phyloP scores from a whole-genome alignment of 495 filamentous ascomycete species.

The Penicillium egyptiacum region DNA sequence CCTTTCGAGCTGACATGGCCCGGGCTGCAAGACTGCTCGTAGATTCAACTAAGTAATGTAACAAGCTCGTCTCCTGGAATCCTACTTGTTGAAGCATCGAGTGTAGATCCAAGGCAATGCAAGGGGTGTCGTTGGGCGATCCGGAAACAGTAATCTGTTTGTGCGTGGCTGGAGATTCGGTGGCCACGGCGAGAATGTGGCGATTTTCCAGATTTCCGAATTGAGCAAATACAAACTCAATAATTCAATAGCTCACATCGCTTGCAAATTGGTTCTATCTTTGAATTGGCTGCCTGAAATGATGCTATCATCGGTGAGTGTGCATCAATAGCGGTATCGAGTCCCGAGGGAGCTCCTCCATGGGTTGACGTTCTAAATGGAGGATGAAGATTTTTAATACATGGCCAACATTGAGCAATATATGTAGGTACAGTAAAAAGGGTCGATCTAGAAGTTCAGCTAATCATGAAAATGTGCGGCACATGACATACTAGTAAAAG shows the following conservation, averaged over 20 bases:
- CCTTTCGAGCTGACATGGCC: constrained; percentile 3
- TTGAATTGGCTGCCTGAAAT: not conserved
- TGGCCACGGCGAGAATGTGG: constrained; percentile 17
- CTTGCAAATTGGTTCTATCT: not conserved
- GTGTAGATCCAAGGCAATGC: not conserved
- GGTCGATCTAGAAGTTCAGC: too few species aligned
- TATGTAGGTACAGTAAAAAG: too few species aligned
- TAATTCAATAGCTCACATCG: not conserved
- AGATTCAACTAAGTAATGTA: not conserved
- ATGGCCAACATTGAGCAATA: too few species aligned
- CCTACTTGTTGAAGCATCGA: not conserved
- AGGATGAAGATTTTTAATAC: too few species aligned
- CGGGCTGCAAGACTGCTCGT: constrained; percentile 3
- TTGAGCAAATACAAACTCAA: not conserved
- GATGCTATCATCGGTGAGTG: too few species aligned
- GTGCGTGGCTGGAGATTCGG: constrained; percentile 17
- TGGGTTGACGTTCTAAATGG: too few species aligned
- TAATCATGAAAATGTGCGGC: not conserved
- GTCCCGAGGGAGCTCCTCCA: too few species aligned
- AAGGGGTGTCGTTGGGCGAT: not conserved
- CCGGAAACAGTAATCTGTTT: constrained; percentile 9
- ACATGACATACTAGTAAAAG: not conserved
- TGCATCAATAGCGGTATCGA: too few species aligned
- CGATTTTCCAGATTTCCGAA: not conserved
- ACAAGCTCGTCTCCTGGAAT: not conserved